Evolutionary conservation across 176 grass and related monocot species (phyloP).

Genomic region (Hsuehochloa calcarea): DNA sequence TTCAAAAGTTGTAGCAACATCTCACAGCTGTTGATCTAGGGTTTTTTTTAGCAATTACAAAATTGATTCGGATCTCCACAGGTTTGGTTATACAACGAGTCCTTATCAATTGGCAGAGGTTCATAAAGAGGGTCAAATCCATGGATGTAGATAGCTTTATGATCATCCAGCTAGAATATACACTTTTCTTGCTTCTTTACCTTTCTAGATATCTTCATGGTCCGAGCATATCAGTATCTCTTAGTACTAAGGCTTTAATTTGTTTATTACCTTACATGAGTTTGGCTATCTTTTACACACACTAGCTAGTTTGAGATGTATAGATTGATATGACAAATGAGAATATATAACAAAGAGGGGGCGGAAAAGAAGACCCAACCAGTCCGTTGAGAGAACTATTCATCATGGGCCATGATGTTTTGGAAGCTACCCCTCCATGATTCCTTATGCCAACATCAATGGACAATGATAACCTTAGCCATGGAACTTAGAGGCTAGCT

Average conservation of each 20-base stretch:
- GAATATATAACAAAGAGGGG: neutral
- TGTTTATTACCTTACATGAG: neutral
- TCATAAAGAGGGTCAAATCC: constrained; percentile 5
- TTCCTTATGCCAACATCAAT: neutral
- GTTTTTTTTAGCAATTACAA: neutral
- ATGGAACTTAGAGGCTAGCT: neutral
- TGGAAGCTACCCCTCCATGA: neutral
- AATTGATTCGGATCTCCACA: neutral
- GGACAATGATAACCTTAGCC: neutral
- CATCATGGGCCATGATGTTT: neutral
- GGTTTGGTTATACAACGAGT: neutral
- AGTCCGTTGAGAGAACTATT: neutral
- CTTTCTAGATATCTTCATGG: constrained; percentile 4
- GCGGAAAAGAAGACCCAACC: neutral
- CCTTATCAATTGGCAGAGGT: neutral
- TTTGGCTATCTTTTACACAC: neutral
- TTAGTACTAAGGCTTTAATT: too few relatives aligned
- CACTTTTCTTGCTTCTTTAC: neutral
- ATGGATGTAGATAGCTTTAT: neutral
- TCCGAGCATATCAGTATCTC: neutral
- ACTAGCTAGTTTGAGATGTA: neutral
- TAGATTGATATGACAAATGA: constrained; percentile 20
- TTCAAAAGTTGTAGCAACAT: neutral
- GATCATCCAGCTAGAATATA: neutral
- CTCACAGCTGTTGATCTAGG: neutral